Evolutionary conservation across 73 alveolate species (phyloP).

Genomic region (Paramecium bursaria): DNA sequence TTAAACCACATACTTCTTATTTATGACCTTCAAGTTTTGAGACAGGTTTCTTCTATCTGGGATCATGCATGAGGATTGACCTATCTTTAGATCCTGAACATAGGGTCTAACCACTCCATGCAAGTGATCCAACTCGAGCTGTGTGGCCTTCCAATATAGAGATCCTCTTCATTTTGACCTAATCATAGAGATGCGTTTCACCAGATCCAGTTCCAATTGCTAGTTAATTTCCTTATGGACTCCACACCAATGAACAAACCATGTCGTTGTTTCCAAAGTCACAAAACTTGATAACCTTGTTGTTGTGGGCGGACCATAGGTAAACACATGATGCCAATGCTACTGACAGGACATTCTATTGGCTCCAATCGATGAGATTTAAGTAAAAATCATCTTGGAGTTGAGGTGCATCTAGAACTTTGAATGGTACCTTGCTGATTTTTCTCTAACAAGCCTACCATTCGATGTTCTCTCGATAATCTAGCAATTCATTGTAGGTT

Average conservation of each 20-base stretch:
- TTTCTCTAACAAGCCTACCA: slow-evolving; percentile 71
- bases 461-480: slow-evolving; percentile 15
- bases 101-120: slow-evolving; percentile 84
- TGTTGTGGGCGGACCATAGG: slow-evolving; percentile 81
- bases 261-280: slow-evolving; percentile 65
- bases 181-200: slow-evolving; percentile 87
- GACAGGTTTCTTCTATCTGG: slow-evolving; percentile 43
- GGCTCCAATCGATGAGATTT: slow-evolving; percentile 97
- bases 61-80: slow-evolving; percentile 58
- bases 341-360: slow-evolving; percentile 88
- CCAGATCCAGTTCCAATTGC: slow-evolving; percentile 74
- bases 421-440: slow-evolving; percentile 97
- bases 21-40: slow-evolving; percentile 77
- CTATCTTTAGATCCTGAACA: slow-evolving; percentile 67
- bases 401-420: slow-evolving; percentile 99
- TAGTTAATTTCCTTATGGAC: slow-evolving; percentile 70
- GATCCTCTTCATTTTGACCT: slow-evolving; percentile 75
- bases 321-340: slow-evolving; percentile 88
- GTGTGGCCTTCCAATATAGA: slow-evolving; percentile 91
- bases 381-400: slow-evolving; percentile 98
- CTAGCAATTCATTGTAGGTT: slow-evolving; percentile 17
- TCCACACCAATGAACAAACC: slow-evolving; percentile 72
- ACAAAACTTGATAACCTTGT: slow-evolving; percentile 73
- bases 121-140: slow-evolving; percentile 96
- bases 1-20: slow-evolving; percentile 95